phyloP scores from a whole-genome alignment of 306 rosid genomes.

The Amphicarpaea edgeworthii region DNA sequence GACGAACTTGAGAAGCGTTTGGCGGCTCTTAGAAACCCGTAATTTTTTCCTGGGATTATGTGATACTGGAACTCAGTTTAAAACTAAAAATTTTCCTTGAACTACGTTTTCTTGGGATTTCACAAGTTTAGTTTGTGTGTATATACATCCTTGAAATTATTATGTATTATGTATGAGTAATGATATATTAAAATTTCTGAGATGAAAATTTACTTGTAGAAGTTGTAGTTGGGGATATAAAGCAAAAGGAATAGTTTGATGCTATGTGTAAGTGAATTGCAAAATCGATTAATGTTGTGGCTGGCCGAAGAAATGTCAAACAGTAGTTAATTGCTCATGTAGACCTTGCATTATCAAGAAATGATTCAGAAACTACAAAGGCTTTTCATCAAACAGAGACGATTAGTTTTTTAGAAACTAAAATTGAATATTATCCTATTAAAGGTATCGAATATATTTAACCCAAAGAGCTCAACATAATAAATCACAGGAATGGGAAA shows the following conservation, averaged over 20 bases:
- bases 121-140: slow-evolving; percentile 27
- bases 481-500: no score
- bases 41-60: slow-evolving; percentile 40
- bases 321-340: no score
- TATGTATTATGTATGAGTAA: slow-evolving; percentile 3
- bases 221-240: slow-evolving; percentile 13
- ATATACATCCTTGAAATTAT: slow-evolving; percentile 41
- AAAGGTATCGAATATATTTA: no score
- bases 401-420: no score
- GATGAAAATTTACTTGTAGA: neutral
- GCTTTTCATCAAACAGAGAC: neutral
- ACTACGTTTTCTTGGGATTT: slow-evolving; percentile 34
- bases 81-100: slow-evolving; percentile 21
- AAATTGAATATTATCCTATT: no score
- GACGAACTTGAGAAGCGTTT: slow-evolving; percentile 91
- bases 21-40: slow-evolving; percentile 88
- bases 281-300: neutral
- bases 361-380: neutral
- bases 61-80: neutral
- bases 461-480: no score
- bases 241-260: neutral
- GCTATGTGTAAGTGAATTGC: slow-evolving; percentile 21
- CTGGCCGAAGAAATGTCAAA: neutral
- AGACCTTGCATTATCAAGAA: no score
- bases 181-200: slow-evolving; percentile 16